Base-by-base conservation (phyloP, 2,329 filamentous ascomycete species). In the Fusarium sp. region DNA sequence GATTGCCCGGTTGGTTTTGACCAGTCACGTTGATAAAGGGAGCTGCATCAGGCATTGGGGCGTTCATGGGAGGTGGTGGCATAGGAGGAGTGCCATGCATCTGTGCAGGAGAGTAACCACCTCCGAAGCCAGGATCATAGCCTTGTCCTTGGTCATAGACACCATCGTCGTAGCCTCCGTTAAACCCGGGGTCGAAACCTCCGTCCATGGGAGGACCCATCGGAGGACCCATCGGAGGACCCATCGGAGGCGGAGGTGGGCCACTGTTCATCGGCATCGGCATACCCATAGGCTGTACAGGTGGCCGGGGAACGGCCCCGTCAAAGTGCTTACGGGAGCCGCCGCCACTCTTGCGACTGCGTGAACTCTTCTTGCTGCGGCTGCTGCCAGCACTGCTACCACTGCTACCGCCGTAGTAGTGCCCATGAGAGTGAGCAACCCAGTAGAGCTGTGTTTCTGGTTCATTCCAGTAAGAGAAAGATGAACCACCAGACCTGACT, bases 401-500 rank as follows among this genome's bases (percentile, higher is more conserved):
- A 6, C 47, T 69, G 36, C 69, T 69, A 20, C 63, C 60, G 26
- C 62, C 51, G 41, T 65, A 69, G 57, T 71, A 67, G 57, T 64
- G 57, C 45, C 64, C 51, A 11, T 67, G 57, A 11, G 69, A 28
- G 11, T 62, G 36, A 13, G 58, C 57, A 36, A 74, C 72, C 74
- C 74, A 75, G 49, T 56, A 75, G 47, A 74, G 61, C 40, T 73
- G 72, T 23, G 65, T 74, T 30, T 74, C 70, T 5, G 68, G 57
- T 33, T 74, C 67, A 42, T 44, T 45, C 34, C 49, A 71, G 42
- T 71, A 72, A 26, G 72, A 75, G 40, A 53, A 53, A 11, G 71
- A 55, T 9, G 73, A 74, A 36, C 64, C 50, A 31, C 52, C 45
- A 26, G 73, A 75, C n/a, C 58, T 49, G 38, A 45, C 53, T 9